Evolutionary conservation across 1,139 yeast genomes (phyloP).

Genomic region (Sugiyamaella japonica): DNA sequence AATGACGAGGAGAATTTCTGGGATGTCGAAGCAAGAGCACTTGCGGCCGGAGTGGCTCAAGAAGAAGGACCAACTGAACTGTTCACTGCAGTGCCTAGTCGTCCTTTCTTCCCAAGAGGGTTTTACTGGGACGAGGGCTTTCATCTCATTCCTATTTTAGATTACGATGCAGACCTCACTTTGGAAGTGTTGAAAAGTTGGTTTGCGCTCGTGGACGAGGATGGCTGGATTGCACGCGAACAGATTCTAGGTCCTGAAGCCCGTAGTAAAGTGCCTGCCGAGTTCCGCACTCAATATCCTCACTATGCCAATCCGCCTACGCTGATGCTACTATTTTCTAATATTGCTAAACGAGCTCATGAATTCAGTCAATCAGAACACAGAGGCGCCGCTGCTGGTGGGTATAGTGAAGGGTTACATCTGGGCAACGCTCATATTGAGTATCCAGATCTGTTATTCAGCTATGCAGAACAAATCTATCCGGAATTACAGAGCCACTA

Average conservation of each 20-base stretch:
- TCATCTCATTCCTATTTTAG: conserved; percentile 77
- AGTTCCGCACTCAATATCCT: conserved; percentile 84
- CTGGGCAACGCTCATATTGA: conserved; percentile 53
- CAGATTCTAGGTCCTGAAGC: conserved; percentile 92
- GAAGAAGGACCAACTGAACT: conserved; percentile 50
- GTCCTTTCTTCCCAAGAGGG: conserved; percentile 95
- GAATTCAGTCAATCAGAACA: conserved; percentile 11
- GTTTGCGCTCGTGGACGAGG: conserved; percentile 80
- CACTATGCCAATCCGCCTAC: conserved; percentile 97
- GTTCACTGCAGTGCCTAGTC: conserved; percentile 83
- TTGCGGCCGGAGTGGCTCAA: conserved; percentile 27
- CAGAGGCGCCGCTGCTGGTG: not conserved
- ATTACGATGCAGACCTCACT: conserved; percentile 81
- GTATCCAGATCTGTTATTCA: conserved; percentile 60
- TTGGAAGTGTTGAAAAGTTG: conserved; percentile 83
- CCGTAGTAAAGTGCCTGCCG: conserved; percentile 82
- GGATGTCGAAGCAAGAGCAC: conserved; percentile 32
- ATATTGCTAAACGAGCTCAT: conserved; percentile 55
- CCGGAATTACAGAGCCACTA: conserved; percentile 77
- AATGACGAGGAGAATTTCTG: conserved; percentile 45
- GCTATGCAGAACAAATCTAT: conserved; percentile 65
- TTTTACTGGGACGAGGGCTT: conserved; percentile 99
- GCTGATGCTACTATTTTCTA: conserved; percentile 73
- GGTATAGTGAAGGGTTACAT: conserved; percentile 11
- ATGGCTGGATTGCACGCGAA: conserved; percentile 97